Percentiles rank a stretch among this genome's conserved stretches.
These are phyloP conservation scores for Plasmodium malariae DNA, from an alignment of 169 alveolate genomes.

Conservation along the genomic window DNA sequence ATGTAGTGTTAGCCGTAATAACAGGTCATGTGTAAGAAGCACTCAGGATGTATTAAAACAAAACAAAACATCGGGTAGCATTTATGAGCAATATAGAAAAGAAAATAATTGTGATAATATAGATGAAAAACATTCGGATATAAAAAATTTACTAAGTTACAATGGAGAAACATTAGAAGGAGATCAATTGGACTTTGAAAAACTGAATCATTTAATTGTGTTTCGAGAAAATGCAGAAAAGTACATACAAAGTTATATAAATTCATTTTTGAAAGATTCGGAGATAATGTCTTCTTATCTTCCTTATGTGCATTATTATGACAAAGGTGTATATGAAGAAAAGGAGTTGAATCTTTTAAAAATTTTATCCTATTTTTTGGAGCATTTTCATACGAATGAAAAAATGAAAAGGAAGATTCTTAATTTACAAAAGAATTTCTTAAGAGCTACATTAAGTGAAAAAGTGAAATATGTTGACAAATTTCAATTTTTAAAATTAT, in stretches of 20 bases:
- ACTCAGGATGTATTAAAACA: no score
- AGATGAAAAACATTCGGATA: background rate
- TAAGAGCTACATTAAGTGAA: slow-evolving; percentile 22
- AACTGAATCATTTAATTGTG: background rate
- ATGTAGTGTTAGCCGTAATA: no score
- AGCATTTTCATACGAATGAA: slow-evolving; percentile 14
- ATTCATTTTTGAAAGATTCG: slow-evolving; percentile 38
- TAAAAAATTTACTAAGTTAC: background rate
- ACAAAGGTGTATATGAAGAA: slow-evolving; percentile 22
- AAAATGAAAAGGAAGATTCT: slow-evolving; percentile 19
- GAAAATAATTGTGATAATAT: background rate
- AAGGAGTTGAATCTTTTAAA: slow-evolving; percentile 36
- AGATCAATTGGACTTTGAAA: slow-evolving; percentile 5
- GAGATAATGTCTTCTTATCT: slow-evolving; percentile 27
- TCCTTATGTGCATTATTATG: slow-evolving; percentile 60
- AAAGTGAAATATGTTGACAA: slow-evolving; percentile 37
- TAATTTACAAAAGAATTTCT: slow-evolving; percentile 21
- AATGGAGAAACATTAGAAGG: background rate
- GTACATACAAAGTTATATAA: slow-evolving; percentile 32
- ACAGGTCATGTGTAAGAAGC: no score
- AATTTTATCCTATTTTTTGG: slow-evolving; percentile 11
- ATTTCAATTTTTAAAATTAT: slow-evolving; percentile 36
- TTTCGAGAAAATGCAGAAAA: slow-evolving; percentile 37
- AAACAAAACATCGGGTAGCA: background rate
- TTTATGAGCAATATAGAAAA: background rate